Evolutionary conservation across 1,284 basidiomycete genomes (phyloP), one percentile per base, ranked within the genome.

Genomic region (Fomitopsis betulina): DNA sequence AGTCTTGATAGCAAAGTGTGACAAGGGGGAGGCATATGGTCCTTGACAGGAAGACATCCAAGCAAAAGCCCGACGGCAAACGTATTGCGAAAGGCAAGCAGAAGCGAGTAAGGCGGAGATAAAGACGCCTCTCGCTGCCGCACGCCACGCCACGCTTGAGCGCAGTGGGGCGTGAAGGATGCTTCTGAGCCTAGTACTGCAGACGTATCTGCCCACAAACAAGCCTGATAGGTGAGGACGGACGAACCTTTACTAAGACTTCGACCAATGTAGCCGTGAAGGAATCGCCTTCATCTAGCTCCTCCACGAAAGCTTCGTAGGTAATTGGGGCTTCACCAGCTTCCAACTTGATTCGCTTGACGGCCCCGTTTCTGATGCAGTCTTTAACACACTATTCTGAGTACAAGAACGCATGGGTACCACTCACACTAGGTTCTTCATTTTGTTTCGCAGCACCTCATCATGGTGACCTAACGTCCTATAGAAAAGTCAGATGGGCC

Each of bases 241-340:
- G 47, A 62, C 83, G 68, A 65, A 89, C 88, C 75, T 85, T 88
- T 66, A 91, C 87, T 47, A 91, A 76, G 38, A 87, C 79, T 60
- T 90, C 88, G 56, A 89, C 72, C 43, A 90, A 66, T 1, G 85
- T 82, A 3, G 86, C 79, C 0, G 88, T 89, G 70, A 91, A 90
- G 1, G 86, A 82, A 68, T 91, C 89, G 21, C 87, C 87, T 30
- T 79, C 79, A 66, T 89, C 86, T 43, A 91, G 74, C 33, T 87
- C 84, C 63, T 86, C 80, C 30, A 89, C 83, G 63, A 91, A 91
- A 17, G 78, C 70, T 66, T 89, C 84, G 66, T 88, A 91, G 42
- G 76, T 83, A 59, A 89, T 87, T 21, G 73, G 69, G 1, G 82
- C 78, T 58, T 85, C 83, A 21, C 70, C 71, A 59, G 83, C 82